phyloP scores from a whole-genome alignment of 164 flowering plant species.

The Warburgia ugandensis region DNA sequence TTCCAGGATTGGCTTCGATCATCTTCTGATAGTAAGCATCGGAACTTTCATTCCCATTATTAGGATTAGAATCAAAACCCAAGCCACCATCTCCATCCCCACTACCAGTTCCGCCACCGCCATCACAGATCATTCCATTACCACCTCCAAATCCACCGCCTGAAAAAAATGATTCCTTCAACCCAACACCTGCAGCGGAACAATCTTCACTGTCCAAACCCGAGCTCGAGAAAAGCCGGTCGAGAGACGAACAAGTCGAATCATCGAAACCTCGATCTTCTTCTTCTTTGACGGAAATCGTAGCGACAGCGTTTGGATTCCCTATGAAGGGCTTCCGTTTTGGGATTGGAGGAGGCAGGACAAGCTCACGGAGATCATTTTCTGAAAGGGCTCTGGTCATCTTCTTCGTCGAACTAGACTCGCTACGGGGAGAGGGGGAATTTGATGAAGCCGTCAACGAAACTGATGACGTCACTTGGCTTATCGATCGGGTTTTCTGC shows the following conservation, averaged over 20 bases:
- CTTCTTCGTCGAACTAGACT: too few species aligned
- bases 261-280: constrained; percentile 6
- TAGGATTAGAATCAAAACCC: not conserved
- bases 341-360: constrained; percentile 4
- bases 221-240: constrained; percentile 19
- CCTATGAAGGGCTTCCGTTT: constrained; percentile 12
- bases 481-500: too few species aligned
- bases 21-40: constrained; percentile 48
- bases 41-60: constrained; percentile 12
- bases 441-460: not conserved
- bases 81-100: constrained; percentile 2
- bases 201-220: constrained; percentile 16
- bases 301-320: not conserved
- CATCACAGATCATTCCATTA: constrained; percentile 4
- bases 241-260: constrained; percentile 15
- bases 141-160: too few species aligned
- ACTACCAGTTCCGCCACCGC: too few species aligned
- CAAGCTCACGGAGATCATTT: constrained; percentile 25
- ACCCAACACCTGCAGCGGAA: not conserved
- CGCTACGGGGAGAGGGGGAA: not conserved
- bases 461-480: too few species aligned
- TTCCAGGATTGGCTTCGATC: constrained; percentile 58
- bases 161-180: not conserved
- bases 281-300: constrained; percentile 17
- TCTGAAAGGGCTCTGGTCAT: constrained; percentile 40